Base-by-base conservation (phyloP, 306 rosid genomes). In the Quercus robur region DNA sequence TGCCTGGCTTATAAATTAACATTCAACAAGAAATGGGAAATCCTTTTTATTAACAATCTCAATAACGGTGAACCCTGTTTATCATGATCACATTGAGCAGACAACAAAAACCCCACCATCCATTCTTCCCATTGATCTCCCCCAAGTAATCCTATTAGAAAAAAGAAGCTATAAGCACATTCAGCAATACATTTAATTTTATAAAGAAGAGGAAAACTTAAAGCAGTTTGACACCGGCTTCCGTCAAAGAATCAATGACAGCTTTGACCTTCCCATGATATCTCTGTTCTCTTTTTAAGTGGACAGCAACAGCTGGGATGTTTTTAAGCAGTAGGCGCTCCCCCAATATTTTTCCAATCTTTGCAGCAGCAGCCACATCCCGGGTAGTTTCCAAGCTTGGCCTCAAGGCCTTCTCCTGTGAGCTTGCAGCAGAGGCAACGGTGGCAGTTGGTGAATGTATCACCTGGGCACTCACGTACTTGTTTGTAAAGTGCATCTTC, bases 231-330 rank as follows among this genome's bases (percentile, higher is more conserved):
- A 95, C 83, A 33, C 98, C 96, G 51, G 88, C 86, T 38, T 83
- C 91, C 77, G 82, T 94, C 66, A 95, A 83, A 86, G 92, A 90
- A 73, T 93, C 97, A 74, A 95, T 56, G 35, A 93, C 86, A 10
- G 98, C 97, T 86, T 90, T 91, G 74, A 95, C 88, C 87, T 95
- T 95, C 61, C 98, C 99, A 80, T 95, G 98, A 83, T 93, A 93
- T 77, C 84, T 91, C 86, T 93, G 98, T 83, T 95, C 96, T 84
- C 96, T 91, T 85, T 95, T 93, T 82, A 91, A 84, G 84, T 90
- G 96, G 76, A 95, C 74, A 49, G 88, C 35, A 72, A 95, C 88
- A 73, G 97, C 98, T 59, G 94, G 93, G 80, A 95, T 93, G 73
- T 86, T 86, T 82, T 89, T 88, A 17, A 86, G 84, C 83, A 85